Evolutionary conservation across 306 rosid species (phyloP).

Genomic region (Fragaria iinumae): DNA sequence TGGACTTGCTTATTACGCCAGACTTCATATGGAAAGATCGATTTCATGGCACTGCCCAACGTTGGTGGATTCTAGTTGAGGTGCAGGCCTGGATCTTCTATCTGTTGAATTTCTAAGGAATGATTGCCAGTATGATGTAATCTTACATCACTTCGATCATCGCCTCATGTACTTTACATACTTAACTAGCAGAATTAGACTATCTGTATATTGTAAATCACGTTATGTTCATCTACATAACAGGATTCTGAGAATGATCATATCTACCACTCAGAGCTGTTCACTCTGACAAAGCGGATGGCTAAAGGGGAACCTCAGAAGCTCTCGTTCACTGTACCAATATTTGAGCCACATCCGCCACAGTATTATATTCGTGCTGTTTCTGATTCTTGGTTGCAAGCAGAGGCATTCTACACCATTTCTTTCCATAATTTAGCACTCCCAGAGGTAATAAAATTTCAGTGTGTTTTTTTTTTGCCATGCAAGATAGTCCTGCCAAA

Average conservation of each 20-base stretch:
- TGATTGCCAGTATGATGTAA: not conserved
- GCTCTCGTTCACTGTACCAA: conserved; percentile 94
- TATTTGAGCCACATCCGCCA: conserved; percentile 99
- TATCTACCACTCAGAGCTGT: conserved; percentile 88
- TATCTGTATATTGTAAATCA: conserved; percentile 16
- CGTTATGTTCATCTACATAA: conserved; percentile 30
- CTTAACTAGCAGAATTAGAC: too few relatives aligned
- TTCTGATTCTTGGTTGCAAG: conserved; percentile 94
- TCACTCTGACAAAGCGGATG: conserved; percentile 79
- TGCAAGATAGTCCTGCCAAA: conserved; percentile 4
- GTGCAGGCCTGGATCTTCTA: conserved; percentile 36
- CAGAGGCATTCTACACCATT: conserved; percentile 89
- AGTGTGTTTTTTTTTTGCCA: conserved; percentile 15
- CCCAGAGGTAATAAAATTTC: conserved; percentile 62
- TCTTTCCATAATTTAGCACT: conserved; percentile 81
- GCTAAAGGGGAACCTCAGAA: conserved; percentile 84
- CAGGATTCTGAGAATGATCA: conserved; percentile 97
- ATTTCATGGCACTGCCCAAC: conserved; percentile 77
- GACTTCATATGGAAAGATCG: conserved; percentile 89
- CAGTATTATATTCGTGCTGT: conserved; percentile 89
- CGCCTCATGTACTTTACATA: not conserved
- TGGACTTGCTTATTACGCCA: conserved; percentile 69
- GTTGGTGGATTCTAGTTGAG: conserved; percentile 99
- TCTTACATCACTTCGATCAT: not conserved
- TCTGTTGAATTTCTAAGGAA: conserved; percentile 14